A percentile compares a stretch with the other conserved stretches of the same genome.
These are phyloP conservation scores for Allantophomopsis cytisporea DNA, from an alignment of 2,329 filamentous ascomycete species.

Conservation along the genomic window DNA sequence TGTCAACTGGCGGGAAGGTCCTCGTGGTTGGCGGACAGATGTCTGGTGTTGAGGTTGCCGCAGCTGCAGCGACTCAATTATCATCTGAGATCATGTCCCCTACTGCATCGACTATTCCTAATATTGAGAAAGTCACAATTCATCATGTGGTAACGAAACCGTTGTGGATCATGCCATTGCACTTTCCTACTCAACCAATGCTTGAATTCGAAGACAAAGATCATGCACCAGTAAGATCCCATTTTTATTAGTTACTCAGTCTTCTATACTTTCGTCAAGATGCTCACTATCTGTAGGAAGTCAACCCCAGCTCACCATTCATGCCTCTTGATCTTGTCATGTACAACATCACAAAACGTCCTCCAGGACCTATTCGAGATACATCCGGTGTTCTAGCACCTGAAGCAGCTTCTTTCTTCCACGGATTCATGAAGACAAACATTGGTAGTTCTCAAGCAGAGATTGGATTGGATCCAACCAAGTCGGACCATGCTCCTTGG, in stretches of 20 bases:
- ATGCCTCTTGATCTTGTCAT: slow-evolving; percentile 60
- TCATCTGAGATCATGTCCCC: slow-evolving; percentile 48
- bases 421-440: slow-evolving; percentile 32
- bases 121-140: slow-evolving; percentile 31
- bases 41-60: slow-evolving; percentile 68
- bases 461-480: slow-evolving; percentile 18
- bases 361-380: slow-evolving; percentile 42
- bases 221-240: no score
- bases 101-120: slow-evolving; percentile 1
- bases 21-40: slow-evolving; percentile 70
- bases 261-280: no score
- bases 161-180: slow-evolving; percentile 56
- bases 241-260: no score
- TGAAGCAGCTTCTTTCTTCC: slow-evolving; percentile 38
- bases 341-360: slow-evolving; percentile 54
- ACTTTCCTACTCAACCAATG: slow-evolving; percentile 16
- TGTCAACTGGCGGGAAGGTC: slow-evolving; percentile 39
- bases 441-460: slow-evolving; percentile 41
- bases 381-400: slow-evolving; percentile 48
- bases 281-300: no score
- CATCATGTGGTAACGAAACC: slow-evolving; percentile 59
- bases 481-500: slow-evolving; percentile 38
- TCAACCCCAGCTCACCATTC: slow-evolving; percentile 41
- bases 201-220: slow-evolving; percentile 3
- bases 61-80: slow-evolving; percentile 56